phyloP scores from a whole-genome alignment of 305 asterid genomes.

The Fraxinus albicans region DNA sequence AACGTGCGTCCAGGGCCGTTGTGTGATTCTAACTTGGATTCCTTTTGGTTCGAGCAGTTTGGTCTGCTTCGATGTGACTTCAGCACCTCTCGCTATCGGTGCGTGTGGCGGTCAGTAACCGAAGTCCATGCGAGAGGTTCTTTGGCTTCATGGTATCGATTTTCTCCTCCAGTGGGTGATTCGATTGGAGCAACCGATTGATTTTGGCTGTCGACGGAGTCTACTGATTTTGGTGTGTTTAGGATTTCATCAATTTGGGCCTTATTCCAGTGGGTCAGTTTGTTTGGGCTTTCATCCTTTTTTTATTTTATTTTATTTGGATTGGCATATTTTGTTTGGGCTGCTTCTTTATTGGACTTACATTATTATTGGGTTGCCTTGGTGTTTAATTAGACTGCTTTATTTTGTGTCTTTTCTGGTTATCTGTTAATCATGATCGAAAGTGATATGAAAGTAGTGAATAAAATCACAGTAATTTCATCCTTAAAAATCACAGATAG shows the following conservation, averaged over 20 bases:
- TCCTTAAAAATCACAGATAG: not conserved
- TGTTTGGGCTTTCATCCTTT: not conserved
- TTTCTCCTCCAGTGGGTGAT: not conserved
- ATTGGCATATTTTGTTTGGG: not conserved
- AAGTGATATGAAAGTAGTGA: not conserved
- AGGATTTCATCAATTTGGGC: not conserved
- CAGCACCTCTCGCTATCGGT: not conserved
- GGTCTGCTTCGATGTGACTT: not conserved
- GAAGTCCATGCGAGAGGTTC: not conserved
- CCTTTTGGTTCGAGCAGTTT: not conserved
- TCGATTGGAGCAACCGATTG: not conserved
- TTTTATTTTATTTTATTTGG: not conserved
- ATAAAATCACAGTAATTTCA: not conserved
- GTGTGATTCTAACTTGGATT: not conserved
- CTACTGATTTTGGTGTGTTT: not conserved
- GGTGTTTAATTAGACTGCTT: not conserved
- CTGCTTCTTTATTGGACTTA: not conserved
- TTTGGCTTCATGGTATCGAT: not conserved
- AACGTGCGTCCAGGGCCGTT: not conserved
- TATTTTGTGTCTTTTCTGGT: not conserved
- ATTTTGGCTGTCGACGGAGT: not conserved
- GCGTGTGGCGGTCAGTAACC: not conserved
- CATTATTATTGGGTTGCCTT: not conserved
- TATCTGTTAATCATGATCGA: not conserved
- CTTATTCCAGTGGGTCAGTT: not conserved